phyloP scores from a whole-genome alignment of 371 early-diverging fungal species.

The Sporodiniella umbellata region DNA sequence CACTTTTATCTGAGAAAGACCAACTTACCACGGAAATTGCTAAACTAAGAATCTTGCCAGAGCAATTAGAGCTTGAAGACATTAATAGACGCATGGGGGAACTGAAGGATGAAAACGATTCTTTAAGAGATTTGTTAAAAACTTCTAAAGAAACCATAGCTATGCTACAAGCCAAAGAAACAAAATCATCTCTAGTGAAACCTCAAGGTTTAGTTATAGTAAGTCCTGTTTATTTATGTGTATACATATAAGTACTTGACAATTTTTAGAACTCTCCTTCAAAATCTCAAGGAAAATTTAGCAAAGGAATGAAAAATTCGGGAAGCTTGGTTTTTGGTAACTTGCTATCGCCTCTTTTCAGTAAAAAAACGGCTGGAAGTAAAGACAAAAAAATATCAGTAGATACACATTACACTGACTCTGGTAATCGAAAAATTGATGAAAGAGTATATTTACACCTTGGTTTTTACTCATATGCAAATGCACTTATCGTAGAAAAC shows the following conservation, averaged over 20 bases:
- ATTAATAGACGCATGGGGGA: conserved; percentile 6
- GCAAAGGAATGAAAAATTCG: background rate
- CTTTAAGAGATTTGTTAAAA: conserved; percentile 19
- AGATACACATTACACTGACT: background rate
- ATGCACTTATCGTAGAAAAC: background rate
- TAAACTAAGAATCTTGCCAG: conserved; percentile 17
- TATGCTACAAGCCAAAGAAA: conserved; percentile 12
- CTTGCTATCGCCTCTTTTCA: conserved; percentile 4
- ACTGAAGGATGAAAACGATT: conserved; percentile 24
- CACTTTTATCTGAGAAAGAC: conserved; percentile 19
- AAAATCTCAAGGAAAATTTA: background rate
- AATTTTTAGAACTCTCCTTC: background rate
- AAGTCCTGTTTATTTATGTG: background rate
- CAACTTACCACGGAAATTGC: conserved; percentile 17
- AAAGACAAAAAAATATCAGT: background rate
- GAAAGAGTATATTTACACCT: too few relatives aligned
- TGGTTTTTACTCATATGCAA: background rate
- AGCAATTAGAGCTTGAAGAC: conserved; percentile 11
- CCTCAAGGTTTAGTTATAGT: background rate
- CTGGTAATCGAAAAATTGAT: background rate
- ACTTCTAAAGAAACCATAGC: conserved; percentile 32
- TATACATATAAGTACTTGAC: background rate
- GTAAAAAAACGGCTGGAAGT: conserved; percentile 1
- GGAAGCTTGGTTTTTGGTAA: conserved; percentile 6
- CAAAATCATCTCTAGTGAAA: background rate